Base-by-base conservation (phyloP, 768 basidiomycete genomes). In the Boletus rufocinnamomeus region DNA sequence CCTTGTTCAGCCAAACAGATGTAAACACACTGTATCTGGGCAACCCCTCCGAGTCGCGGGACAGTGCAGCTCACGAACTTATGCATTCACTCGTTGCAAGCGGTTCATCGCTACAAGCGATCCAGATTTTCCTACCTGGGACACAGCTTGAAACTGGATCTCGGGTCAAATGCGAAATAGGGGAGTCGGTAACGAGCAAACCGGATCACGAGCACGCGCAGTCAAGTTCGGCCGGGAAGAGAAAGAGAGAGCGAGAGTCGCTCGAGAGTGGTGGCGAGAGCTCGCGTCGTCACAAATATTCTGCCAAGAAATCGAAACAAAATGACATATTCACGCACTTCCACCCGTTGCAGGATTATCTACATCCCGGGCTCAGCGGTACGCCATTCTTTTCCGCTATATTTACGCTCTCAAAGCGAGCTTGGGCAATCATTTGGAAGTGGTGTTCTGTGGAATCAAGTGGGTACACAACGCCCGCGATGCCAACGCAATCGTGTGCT, bases 401-500 rank as follows among this genome's bases (percentile, higher is more conserved):
- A 9, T 21, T 35, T 47, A 44, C 19, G 21, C 23, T 21, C 55
- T 53, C 19, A 43, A 23, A 41, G 47, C 6, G 17, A 57, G 4
- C 46, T 6, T 50, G 45, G 6, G 25, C 3, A n/a, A 32, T 19
- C 17, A 28, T 28, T 16, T 32, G 19, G 51, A 28, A 93, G 91
- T 93, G 25, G 63, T 93, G 16, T 92, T 94, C 63, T 93, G 90
- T 66, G 92, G 93, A 9, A 91, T 94, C 50, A 95, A 93, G 91
- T 91, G 61, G 54, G 79, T 61, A 17, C 49, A 19, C 13, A n/a
- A 8, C 17, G 25, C 19, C 2, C 10, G 11, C 6, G 4, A 48
- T 35, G 7, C 19, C 6, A 8, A 8, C 21, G 16, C 41, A 50
- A n/a, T 23, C 34, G 37, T 50, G n/a, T 53, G 38, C 32, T 59